Evolutionary conservation across 78 protist genomes (phyloP).

Genomic region (Bodo saltans): DNA sequence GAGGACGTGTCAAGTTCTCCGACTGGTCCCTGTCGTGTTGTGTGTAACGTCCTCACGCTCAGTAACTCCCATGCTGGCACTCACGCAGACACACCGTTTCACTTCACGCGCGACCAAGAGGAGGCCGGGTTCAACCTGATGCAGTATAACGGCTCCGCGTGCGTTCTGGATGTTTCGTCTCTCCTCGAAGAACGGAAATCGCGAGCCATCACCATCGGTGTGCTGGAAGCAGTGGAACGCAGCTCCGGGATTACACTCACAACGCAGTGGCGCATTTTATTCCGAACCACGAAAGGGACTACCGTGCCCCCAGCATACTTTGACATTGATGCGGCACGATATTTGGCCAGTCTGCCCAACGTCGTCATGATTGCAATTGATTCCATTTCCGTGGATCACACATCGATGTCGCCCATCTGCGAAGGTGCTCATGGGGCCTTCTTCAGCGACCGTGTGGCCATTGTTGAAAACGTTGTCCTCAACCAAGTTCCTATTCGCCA

Average conservation of each 20-base stretch:
- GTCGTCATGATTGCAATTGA: constrained; percentile 1
- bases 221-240: not conserved
- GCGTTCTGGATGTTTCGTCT: not conserved
- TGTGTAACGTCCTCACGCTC: not conserved
- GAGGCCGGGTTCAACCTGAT: not conserved
- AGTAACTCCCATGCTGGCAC: constrained; percentile 28
- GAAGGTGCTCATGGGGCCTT: not conserved
- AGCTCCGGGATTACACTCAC: not conserved
- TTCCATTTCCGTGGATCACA: constrained; percentile 20
- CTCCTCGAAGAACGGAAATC: not conserved
- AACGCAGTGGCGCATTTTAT: not conserved
- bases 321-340: not conserved
- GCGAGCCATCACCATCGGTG: not conserved
- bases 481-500: too few relatives aligned
- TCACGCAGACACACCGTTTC: not conserved
- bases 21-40: not conserved
- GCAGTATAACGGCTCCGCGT: not conserved
- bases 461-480: constrained; percentile 4
- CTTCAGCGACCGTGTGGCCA: constrained; percentile 14
- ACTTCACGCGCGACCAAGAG: constrained; percentile 3
- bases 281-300: not conserved
- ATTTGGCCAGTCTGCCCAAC: not conserved
- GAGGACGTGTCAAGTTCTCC: not conserved
- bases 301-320: not conserved
- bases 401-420: not conserved